phyloP scores from a whole-genome alignment of 805 yeast species.

The Spathaspora boniae region DNA sequence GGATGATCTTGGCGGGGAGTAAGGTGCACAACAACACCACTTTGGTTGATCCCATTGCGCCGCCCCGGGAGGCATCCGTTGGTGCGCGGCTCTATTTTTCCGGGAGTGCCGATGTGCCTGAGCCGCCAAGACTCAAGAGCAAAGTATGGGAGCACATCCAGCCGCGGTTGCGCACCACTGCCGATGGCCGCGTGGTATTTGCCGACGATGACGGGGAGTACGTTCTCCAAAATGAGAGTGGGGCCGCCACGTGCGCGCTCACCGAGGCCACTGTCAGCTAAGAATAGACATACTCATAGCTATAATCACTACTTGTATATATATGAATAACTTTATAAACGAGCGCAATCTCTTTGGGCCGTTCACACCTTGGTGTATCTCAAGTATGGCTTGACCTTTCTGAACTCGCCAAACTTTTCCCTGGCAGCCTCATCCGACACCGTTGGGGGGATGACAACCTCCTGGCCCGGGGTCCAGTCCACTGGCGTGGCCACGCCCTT shows the following conservation, averaged over 20 bases:
- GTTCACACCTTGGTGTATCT: conserved; percentile 43
- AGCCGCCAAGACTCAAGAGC: conserved; percentile 26
- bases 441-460: conserved; percentile 68
- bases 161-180: conserved; percentile 25
- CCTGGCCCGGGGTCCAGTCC: conserved; percentile 72
- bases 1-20: conserved; percentile 65
- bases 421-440: conserved; percentile 59
- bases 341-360: background rate
- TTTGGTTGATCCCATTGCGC: conserved; percentile 44
- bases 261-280: conserved; percentile 7
- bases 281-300: background rate
- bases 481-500: conserved; percentile 66
- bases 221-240: conserved; percentile 7
- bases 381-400: conserved; percentile 59
- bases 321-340: background rate
- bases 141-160: conserved; percentile 34
- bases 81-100: conserved; percentile 42
- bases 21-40: conserved; percentile 14
- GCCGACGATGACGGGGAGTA: conserved; percentile 16
- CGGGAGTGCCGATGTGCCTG: conserved; percentile 13
- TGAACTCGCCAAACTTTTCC: conserved; percentile 57
- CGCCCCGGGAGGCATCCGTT: conserved; percentile 35
- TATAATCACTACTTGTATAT: background rate
- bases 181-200: conserved; percentile 26
- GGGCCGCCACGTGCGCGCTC: conserved; percentile 6